Conservation (phyloP, 2,329 filamentous ascomycete species). For the Ophiocordyceps camponoti-floridani region DNA sequence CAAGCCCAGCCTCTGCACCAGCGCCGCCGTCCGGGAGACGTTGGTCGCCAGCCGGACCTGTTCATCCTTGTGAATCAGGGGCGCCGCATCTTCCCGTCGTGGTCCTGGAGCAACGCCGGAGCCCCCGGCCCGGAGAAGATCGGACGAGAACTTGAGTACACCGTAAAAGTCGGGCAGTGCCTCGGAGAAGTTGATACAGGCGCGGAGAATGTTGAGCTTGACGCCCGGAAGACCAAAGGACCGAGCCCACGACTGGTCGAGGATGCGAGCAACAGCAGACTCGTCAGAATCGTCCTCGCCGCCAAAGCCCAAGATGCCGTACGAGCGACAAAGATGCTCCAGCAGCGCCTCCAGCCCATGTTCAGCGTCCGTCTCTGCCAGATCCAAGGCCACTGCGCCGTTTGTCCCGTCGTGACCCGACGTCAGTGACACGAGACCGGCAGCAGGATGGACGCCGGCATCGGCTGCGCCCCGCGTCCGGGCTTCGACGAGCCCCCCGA, state of each 20-base stretch:
- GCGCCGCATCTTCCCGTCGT: conserved; percentile 49
- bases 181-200: conserved; percentile 89
- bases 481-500: conserved; percentile 74
- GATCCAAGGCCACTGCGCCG: conserved; percentile 37
- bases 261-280: conserved; percentile 37
- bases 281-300: conserved; percentile 26
- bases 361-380: conserved; percentile 47
- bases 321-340: conserved; percentile 40
- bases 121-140: conserved; percentile 67
- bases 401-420: conserved; percentile 28
- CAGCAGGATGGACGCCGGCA: conserved; percentile 85
- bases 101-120: conserved; percentile 60
- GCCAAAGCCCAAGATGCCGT: conserved; percentile 41
- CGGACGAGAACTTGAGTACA: conserved; percentile 72
- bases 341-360: conserved; percentile 47
- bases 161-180: conserved; percentile 82
- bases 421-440: conserved; percentile 60
- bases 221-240: conserved; percentile 61
- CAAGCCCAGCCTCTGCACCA: conserved; percentile 60
- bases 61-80: conserved; percentile 61
- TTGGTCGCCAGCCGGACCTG: conserved; percentile 72
- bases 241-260: conserved; percentile 37
- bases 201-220: conserved; percentile 72
- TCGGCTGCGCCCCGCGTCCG: conserved; percentile 89
- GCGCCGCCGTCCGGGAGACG: conserved; percentile 63